Conservation (phyloP, 208 protist species). For the Leishmania major region DNA sequence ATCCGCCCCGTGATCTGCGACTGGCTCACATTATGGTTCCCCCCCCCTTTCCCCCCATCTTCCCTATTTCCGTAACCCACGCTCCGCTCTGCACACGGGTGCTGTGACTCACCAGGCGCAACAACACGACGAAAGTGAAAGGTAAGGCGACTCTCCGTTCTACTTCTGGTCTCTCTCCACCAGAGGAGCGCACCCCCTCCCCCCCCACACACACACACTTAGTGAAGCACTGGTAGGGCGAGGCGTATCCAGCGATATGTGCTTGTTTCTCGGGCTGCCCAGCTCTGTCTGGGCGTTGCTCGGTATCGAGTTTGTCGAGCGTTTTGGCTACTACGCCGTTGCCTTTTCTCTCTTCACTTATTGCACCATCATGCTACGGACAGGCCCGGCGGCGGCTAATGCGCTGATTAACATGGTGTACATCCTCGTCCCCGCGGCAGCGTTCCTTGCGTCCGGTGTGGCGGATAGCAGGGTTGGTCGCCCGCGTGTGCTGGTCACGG, state of each 20-base stretch:
- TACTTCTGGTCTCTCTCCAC: not conserved
- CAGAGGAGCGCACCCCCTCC: not conserved
- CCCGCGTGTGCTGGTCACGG: conserved; percentile 34
- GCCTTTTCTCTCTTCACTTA: conserved; percentile 75
- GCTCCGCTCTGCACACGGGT: not conserved
- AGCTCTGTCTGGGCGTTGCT: conserved; percentile 46
- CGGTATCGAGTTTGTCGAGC: conserved; percentile 65
- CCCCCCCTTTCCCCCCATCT: too few relatives aligned
- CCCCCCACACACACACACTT: not conserved
- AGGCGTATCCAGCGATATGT: not conserved
- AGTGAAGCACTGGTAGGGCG: not conserved
- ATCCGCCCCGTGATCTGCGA: not conserved
- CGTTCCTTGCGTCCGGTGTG: conserved; percentile 55
- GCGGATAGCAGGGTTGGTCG: conserved; percentile 53
- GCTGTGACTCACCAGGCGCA: not conserved
- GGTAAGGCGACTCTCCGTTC: not conserved
- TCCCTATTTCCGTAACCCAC: not conserved
- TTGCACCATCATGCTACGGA: conserved; percentile 55
- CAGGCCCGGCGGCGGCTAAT: conserved; percentile 36
- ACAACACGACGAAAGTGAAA: not conserved
- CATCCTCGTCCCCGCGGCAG: conserved; percentile 49
- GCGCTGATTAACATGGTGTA: conserved; percentile 59
- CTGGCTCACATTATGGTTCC: not conserved
- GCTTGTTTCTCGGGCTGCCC: conserved; percentile 41
- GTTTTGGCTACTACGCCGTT: conserved; percentile 66